Conservation (phyloP, 164 flowering plant species). For the Annona squamosa region DNA sequence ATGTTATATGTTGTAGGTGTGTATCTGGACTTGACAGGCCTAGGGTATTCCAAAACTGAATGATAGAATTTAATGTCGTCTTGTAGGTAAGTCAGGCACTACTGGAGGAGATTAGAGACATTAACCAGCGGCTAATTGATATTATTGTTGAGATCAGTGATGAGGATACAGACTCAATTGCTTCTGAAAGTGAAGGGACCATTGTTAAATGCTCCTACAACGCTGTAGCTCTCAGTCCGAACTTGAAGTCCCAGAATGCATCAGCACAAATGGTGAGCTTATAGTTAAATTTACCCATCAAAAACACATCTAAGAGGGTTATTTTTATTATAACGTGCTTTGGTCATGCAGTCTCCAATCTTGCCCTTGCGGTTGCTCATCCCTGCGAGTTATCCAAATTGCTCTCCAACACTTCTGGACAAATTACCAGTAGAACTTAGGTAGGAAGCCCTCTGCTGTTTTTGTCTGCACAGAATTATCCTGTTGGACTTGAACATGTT, state of each 20-base stretch:
- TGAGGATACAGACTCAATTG: slow-evolving; percentile 55
- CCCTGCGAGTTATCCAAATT: slow-evolving; percentile 76
- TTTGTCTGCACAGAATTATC: background rate
- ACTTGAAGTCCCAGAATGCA: slow-evolving; percentile 63
- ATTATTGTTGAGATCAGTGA: slow-evolving; percentile 73
- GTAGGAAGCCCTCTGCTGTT: slow-evolving; percentile 24
- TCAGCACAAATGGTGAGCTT: slow-evolving; percentile 62
- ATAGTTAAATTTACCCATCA: background rate
- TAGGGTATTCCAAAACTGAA: background rate
- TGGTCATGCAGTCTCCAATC: slow-evolving; percentile 71
- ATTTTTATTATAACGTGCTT: background rate
- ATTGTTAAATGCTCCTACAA: slow-evolving; percentile 71
- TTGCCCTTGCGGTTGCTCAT: slow-evolving; percentile 70
- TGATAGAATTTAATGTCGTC: background rate
- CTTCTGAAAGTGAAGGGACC: slow-evolving; percentile 69
- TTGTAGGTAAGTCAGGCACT: slow-evolving; percentile 72
- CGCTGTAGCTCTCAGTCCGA: slow-evolving; percentile 84
- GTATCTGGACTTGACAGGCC: background rate
- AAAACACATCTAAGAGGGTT: background rate
- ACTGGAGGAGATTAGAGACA: slow-evolving; percentile 66
- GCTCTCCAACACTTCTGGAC: slow-evolving; percentile 76
- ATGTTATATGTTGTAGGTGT: too few species aligned
- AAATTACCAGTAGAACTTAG: slow-evolving; percentile 75
- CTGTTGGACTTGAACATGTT: background rate
- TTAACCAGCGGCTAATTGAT: slow-evolving; percentile 75